phyloP scores from a whole-genome alignment of 1,284 basidiomycete genomes.

The Leccinum variabile region DNA sequence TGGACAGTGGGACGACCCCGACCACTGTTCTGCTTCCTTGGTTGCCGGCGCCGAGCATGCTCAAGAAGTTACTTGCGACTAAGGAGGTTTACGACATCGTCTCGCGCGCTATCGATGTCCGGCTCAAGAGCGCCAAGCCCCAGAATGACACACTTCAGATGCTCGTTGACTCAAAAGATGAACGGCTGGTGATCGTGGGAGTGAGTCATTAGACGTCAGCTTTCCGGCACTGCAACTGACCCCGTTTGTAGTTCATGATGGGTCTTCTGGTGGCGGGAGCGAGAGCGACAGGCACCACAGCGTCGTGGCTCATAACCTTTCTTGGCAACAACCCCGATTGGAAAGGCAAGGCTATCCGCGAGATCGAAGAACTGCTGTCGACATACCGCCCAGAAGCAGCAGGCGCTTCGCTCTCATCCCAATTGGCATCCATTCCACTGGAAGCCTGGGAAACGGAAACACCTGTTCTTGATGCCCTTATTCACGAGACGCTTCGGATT shows the following conservation, averaged over 20 bases:
- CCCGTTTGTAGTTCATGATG: constrained; percentile 64
- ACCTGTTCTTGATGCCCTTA: constrained; percentile 66
- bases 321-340: constrained; percentile 64
- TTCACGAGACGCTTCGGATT: constrained; percentile 70
- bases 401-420: constrained; percentile 41
- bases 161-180: constrained; percentile 65
- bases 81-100: constrained; percentile 73
- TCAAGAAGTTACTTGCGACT: constrained; percentile 65
- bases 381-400: constrained; percentile 36
- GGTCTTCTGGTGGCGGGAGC: constrained; percentile 73
- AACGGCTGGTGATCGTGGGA: constrained; percentile 64
- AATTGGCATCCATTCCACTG: constrained; percentile 61
- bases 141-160: constrained; percentile 69
- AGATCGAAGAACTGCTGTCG: constrained; percentile 64
- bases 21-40: constrained; percentile 69
- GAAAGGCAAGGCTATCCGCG: constrained; percentile 52
- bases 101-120: constrained; percentile 50
- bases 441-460: constrained; percentile 65
- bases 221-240: constrained; percentile 23
- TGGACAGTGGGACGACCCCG: constrained; percentile 69
- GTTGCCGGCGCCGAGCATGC: constrained; percentile 68
- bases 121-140: constrained; percentile 53
- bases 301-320: constrained; percentile 70
- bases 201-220: constrained; percentile 42
- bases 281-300: constrained; percentile 73